Base-by-base conservation (phyloP, 306 rosid genomes). In the Quercus glauca region DNA sequence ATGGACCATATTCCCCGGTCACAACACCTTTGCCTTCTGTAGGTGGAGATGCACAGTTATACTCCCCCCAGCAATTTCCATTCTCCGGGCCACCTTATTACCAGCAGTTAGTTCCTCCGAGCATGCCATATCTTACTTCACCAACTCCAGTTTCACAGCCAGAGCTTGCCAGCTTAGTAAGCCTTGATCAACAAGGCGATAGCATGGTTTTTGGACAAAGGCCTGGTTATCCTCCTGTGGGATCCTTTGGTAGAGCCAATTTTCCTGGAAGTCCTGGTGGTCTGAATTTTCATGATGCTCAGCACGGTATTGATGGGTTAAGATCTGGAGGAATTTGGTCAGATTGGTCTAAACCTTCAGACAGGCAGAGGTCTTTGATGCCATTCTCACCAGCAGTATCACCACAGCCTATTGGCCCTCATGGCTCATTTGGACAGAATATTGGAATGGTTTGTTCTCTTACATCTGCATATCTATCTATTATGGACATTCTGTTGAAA, bases 1-100 rank as follows among this genome's bases (percentile, higher is more conserved):
- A 89, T 20, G 97, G 95, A 33, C 95, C 97, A 55, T 92, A 90
- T 86, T 92, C 97, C 67, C 95, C 97, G 0, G 95, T 92, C 79
- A 90, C 95, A 76, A 86, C 97, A 55, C 93, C 95, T 64, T 82
- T 92, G 90, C 97, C 95, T 19, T 86, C 97, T 35, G 90, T 87
- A 68, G 95, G 92, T 21, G 93, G 91, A 82, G 95, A 90, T 73
- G 85, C 89, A 57, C 97, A 92, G 58, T 65, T 92, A 78, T 92
- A 92, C 85, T 86, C 97, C 37, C 81, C 89, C 59, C 97, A 92
- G 84, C 97, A 92, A 78, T 92, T 82, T 88, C 88, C 92, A 23
- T 92, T 80, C 88, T 83, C 95, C 0, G 93, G 96, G 28, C 88
- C 92, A 69, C 90, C 95, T 74, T 90, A 90, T 82, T 92, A 87